Evolutionary conservation across 2,329 filamentous ascomycete species (phyloP), one percentile per base, ranked within the genome.

Genomic region (Penicillium crustosum): DNA sequence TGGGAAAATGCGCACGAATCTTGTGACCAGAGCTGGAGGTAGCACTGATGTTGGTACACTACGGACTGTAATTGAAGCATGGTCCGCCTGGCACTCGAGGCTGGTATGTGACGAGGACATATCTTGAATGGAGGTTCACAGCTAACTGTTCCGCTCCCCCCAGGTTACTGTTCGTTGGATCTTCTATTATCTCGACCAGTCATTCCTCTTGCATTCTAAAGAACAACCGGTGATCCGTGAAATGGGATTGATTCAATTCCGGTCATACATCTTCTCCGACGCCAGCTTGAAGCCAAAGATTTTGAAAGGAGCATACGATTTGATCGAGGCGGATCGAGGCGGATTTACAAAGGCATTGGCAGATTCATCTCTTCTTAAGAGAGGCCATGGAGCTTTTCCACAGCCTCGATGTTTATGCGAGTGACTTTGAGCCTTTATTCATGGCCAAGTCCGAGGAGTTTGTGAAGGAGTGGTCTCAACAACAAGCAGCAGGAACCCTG

Each of bases 171-270:
- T 99, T 52, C 86, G 92, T 49, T 93, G 90, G 62, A 89, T 95
- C 39, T 97, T 97, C 76, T 96, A 92, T 77, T 99, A 93, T 70
- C 83, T 99, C 63, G 93, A 99, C 72, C 87, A 94, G 61, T 90
- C 92, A 2, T 97, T 92, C 70, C 82, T 99, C 8, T 80, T 96
- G 2, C 87, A 89, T 57, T 86, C 87, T 45, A 86, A 88, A 64
- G 85, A 88, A 23, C 77, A 83, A 36, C 82, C 83, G 10, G 89
- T 89, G 35, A 86, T 99, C 56, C 89, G 93, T 68, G 91, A 96
- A 69, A 87, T 96, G 79, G 86, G 88, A 6, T 86, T 94, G 55
- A 77, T 81, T 15, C 83, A 91, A 59, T 99, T 97, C 72, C 85
- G 90, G 53, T 83, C 77, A 9, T 73, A 79, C 47, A 77, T 89